Base-by-base conservation (phyloP, 805 yeast genomes). In the Myxozyma monticola region DNA sequence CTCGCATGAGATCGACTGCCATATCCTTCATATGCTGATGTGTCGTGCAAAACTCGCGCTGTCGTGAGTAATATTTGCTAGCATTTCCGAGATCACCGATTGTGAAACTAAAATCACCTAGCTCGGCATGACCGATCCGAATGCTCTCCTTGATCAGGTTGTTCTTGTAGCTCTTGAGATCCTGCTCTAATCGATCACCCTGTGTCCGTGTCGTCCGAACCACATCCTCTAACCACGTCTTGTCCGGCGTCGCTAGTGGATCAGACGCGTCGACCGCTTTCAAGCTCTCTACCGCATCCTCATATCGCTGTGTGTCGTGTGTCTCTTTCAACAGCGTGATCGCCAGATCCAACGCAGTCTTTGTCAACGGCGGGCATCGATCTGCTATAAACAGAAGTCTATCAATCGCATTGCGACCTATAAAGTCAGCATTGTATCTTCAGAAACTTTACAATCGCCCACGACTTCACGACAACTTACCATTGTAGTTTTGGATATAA, bases 101-200 rank as follows among this genome's bases (percentile, higher is more conserved):
- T 7, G 39, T 22, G 17, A 47, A 40, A 35, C 40, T 42, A 21
- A 47, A 53, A 33, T 51, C 53, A 3, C 58, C 59, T 2, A 54
- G 47, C 26, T 54, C 59, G 7, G 50, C 49, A 24, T 54, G 29
- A 14, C 58, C 59, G 50, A 54, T 54, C 12, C 59, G 49, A 34
- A 54, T 54, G 42, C 54, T 46, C 37, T 54, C 59, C 31, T 54
- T 54, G 26, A 54, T 48, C 40, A 54, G 33, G 21, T 54, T 54
- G 40, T 54, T 54, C 20, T 45, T 46, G 46, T 54, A 54, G 20
- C 59, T 37, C 48, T 54, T 54, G 35, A 54, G 45, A 22, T 54
- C 59, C 34, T 38, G 44, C 31, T 54, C 58, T 5, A 54, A 38
- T 29, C 44, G 46, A 34, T 54, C 59, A 12, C 45, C 48, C 14